Evolutionary conservation across 169 alveolate genomes (phyloP).

Genomic region (Plasmodium yoelii): DNA sequence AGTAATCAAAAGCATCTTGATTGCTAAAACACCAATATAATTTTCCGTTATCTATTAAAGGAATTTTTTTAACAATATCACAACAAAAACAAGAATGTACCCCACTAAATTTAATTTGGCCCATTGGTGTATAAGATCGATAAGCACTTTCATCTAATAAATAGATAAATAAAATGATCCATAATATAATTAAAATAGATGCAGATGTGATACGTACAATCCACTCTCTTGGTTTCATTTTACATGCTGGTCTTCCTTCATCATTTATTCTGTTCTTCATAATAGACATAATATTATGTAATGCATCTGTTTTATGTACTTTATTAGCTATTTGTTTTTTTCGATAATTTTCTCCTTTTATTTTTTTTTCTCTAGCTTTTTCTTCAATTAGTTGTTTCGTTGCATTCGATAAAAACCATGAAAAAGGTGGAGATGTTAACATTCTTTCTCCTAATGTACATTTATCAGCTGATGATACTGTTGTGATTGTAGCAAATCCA

Average conservation of each 20-base stretch:
- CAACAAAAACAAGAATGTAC: conserved; percentile 83
- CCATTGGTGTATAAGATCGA: conserved; percentile 79
- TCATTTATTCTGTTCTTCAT: conserved; percentile 78
- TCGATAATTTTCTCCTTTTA: conserved; percentile 75
- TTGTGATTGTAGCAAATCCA: conserved; percentile 87
- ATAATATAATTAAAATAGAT: conserved; percentile 52
- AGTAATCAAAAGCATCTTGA: conserved; percentile 36
- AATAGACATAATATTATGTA: conserved; percentile 56
- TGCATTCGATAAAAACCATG: conserved; percentile 79
- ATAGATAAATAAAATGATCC: conserved; percentile 64
- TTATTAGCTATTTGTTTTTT: conserved; percentile 57
- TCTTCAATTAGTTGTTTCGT: conserved; percentile 58
- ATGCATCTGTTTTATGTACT: conserved; percentile 72
- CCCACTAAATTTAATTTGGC: conserved; percentile 80
- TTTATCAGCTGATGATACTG: conserved; percentile 84
- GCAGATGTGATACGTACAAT: conserved; percentile 76
- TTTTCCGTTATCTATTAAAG: not conserved
- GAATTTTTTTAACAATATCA: conserved; percentile 41
- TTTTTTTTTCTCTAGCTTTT: conserved; percentile 73
- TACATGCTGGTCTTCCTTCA: conserved; percentile 81
- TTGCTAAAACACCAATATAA: conserved; percentile 52
- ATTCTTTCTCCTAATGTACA: conserved; percentile 80
- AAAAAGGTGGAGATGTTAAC: conserved; percentile 77
- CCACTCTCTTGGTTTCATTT: conserved; percentile 82
- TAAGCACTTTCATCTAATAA: conserved; percentile 76